Percentiles rank a stretch among this genome's conserved stretches.
phyloP scores from a whole-genome alignment of 2,329 filamentous ascomycete genomes.

The Pseudocercospora fijiensis region DNA sequence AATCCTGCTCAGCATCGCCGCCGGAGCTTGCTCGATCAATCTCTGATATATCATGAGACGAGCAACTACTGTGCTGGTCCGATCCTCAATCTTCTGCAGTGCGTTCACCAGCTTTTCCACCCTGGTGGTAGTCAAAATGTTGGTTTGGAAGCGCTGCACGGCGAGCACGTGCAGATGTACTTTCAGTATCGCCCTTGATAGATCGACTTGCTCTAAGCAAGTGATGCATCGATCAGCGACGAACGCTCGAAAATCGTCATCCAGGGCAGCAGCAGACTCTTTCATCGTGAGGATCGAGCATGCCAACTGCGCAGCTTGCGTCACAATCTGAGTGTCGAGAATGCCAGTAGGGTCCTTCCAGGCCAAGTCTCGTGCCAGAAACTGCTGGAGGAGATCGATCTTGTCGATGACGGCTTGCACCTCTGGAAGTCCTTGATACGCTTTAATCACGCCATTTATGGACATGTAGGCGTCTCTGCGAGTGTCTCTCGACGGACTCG shows the following conservation, averaged over 20 bases:
- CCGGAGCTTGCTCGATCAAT: conserved; percentile 68
- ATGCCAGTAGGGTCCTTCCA: conserved; percentile 52
- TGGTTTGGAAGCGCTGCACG: conserved; percentile 73
- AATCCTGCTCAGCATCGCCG: conserved; percentile 67
- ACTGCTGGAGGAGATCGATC: conserved; percentile 73
- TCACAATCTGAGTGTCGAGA: conserved; percentile 67
- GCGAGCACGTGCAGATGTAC: conserved; percentile 78
- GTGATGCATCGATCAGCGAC: conserved; percentile 78
- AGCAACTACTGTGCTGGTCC: conserved; percentile 75
- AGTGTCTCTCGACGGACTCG: conserved; percentile 67
- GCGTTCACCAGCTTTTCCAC: conserved; percentile 68
- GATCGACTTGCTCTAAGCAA: conserved; percentile 64
- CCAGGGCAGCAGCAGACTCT: conserved; percentile 59
- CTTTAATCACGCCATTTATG: conserved; percentile 71
- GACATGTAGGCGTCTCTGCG: conserved; percentile 85
- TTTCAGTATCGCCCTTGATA: conserved; percentile 74
- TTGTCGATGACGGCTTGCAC: conserved; percentile 70
- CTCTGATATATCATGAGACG: conserved; percentile 77
- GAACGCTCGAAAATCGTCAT: conserved; percentile 75
- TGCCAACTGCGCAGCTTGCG: conserved; percentile 75
- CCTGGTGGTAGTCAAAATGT: conserved; percentile 70
- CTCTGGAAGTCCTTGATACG: conserved; percentile 80
- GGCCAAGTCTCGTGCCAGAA: conserved; percentile 77
- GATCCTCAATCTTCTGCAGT: conserved; percentile 69
- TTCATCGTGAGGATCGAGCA: conserved; percentile 70